Evolutionary conservation across 441 rosid genomes (phyloP).

Genomic region (Cnidoscolus chayamansa): DNA sequence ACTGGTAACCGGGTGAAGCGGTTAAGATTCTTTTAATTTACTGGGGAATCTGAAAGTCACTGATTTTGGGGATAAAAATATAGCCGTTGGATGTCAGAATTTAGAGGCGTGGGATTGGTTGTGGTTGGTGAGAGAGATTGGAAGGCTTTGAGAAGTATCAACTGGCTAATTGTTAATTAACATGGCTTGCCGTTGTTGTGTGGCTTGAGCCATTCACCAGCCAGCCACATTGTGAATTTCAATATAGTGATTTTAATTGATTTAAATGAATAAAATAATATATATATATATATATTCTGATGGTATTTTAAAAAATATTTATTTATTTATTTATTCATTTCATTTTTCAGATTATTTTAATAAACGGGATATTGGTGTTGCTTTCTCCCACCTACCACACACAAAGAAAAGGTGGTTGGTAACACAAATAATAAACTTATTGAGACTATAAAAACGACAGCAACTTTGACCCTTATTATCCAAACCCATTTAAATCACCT

Average conservation of each 20-base stretch:
- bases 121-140: constrained; percentile 32
- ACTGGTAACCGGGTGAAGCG: constrained; percentile 32
- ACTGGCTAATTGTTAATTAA: neutral
- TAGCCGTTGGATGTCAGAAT: constrained; percentile 38
- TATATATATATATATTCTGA: too few relatives aligned
- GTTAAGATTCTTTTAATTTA: constrained; percentile 18
- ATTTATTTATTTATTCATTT: too few relatives aligned
- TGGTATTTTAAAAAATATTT: too few relatives aligned
- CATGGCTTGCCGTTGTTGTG: neutral
- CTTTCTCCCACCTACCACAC: neutral
- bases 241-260: too few relatives aligned
- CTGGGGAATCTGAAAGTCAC: constrained; percentile 13
- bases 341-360: neutral
- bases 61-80: constrained; percentile 1
- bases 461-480: neutral
- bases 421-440: neutral
- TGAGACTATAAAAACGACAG: neutral
- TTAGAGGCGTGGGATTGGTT: constrained; percentile 3
- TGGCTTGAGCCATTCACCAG: constrained; percentile 37
- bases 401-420: neutral
- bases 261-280: too few relatives aligned
- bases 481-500: neutral
- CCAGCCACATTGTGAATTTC: neutral
- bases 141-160: too few relatives aligned
- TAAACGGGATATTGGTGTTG: neutral